Evolutionary conservation across 768 basidiomycete species (phyloP).

Genomic region (Lactarius tabidus): DNA sequence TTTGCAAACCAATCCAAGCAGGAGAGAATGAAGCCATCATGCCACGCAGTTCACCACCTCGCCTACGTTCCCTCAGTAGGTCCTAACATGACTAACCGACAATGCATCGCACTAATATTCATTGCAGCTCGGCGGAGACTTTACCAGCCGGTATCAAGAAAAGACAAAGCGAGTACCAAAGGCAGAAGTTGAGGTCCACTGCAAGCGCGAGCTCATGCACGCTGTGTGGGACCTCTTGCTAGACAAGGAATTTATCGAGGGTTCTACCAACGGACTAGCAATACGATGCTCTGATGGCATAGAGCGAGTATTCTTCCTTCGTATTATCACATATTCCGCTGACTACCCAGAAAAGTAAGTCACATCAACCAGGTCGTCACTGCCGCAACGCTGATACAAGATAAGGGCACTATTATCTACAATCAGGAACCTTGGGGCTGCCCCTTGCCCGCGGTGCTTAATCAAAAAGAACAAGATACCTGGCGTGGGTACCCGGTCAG

Average conservation of each 20-base stretch:
- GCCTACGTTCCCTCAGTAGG: neutral
- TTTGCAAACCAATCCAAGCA: neutral
- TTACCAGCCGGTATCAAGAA: neutral
- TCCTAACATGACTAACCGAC: neutral
- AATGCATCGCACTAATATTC: neutral
- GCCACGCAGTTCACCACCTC: neutral
- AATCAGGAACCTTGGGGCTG: constrained; percentile 16
- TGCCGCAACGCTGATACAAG: no score
- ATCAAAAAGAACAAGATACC: no score
- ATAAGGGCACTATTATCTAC: constrained; percentile 8
- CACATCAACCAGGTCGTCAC: no score
- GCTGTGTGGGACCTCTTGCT: constrained; percentile 24
- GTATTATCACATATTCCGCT: constrained; percentile 28
- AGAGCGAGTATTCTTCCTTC: constrained; percentile 26
- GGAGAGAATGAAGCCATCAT: neutral
- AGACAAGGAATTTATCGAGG: constrained; percentile 26
- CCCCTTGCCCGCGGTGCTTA: no score
- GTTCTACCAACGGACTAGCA: constrained; percentile 7
- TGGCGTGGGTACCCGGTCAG: no score
- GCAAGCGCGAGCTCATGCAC: constrained; percentile 30
- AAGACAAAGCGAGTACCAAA: neutral
- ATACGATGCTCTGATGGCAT: constrained; percentile 27
- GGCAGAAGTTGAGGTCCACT: constrained; percentile 13
- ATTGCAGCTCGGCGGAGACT: neutral
- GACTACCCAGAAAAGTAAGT: constrained; percentile 32